phyloP scores from a whole-genome alignment of 1,284 basidiomycete genomes.

The Somion occarium region DNA sequence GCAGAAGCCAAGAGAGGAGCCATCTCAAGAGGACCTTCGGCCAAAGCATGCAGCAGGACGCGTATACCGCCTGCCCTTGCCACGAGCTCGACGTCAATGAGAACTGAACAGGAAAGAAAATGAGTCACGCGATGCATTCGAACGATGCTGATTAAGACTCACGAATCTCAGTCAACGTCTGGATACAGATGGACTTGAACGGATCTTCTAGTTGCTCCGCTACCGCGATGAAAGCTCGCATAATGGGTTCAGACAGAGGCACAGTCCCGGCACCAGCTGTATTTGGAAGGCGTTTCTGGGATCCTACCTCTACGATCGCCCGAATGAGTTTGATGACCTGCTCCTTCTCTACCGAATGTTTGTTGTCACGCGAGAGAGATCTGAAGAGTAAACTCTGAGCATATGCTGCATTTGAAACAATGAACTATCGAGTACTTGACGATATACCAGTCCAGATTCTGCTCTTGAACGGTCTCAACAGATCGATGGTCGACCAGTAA shows the following conservation, averaged over 20 bases:
- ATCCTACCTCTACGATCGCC: slow-evolving; percentile 73
- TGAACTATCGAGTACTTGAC: slow-evolving; percentile 57
- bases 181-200: slow-evolving; percentile 78
- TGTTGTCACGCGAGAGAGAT: slow-evolving; percentile 81
- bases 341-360: slow-evolving; percentile 84
- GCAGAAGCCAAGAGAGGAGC: slow-evolving; percentile 80
- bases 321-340: slow-evolving; percentile 93
- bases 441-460: slow-evolving; percentile 85
- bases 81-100: slow-evolving; percentile 85
- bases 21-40: slow-evolving; percentile 85
- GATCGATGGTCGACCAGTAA: slow-evolving; percentile 68
- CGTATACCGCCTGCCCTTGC: slow-evolving; percentile 81
- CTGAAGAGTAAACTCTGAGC: slow-evolving; percentile 35
- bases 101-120: slow-evolving; percentile 38
- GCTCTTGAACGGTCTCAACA: slow-evolving; percentile 50
- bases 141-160: slow-evolving; percentile 22
- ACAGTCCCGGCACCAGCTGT: slow-evolving; percentile 42
- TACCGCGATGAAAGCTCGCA: slow-evolving; percentile 87
- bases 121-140: background rate
- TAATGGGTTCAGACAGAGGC: slow-evolving; percentile 71
- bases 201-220: slow-evolving; percentile 93
- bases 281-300: slow-evolving; percentile 40
- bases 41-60: slow-evolving; percentile 82
- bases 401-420: too few species aligned
- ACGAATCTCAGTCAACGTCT: slow-evolving; percentile 92